Conservation (phyloP, 805 yeast species). For the Torulaspora maleeae region DNA sequence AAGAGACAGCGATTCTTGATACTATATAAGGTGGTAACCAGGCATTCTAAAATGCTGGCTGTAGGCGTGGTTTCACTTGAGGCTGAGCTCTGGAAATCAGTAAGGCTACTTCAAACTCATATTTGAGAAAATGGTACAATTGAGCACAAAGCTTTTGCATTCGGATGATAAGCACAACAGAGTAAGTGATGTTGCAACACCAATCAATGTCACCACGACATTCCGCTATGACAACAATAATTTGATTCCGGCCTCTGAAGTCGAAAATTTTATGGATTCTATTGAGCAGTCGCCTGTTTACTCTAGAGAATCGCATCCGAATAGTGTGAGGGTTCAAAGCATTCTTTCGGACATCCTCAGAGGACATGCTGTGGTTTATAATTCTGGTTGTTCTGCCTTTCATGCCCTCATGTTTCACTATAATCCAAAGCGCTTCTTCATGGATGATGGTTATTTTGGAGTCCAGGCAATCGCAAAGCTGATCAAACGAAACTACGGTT, state of each 20-base stretch:
- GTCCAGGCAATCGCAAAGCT: conserved; percentile 42
- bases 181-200: conserved; percentile 60
- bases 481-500: conserved; percentile 49
- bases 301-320: conserved; percentile 70
- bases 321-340: conserved; percentile 57
- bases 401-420: conserved; percentile 59
- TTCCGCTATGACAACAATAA: conserved; percentile 54
- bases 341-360: conserved; percentile 53
- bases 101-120: no score
- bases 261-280: conserved; percentile 24
- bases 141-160: conserved; percentile 57
- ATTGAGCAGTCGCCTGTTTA: conserved; percentile 43
- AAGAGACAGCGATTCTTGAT: no score
- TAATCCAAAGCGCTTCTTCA: conserved; percentile 64
- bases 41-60: no score
- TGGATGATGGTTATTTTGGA: conserved; percentile 81
- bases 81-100: no score
- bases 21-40: no score
- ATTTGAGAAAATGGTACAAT: no score
- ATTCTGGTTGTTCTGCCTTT: conserved; percentile 74
- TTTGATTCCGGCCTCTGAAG: conserved; percentile 42
- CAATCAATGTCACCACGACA: conserved; percentile 74
- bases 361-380: conserved; percentile 59
- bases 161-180: conserved; percentile 54
- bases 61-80: no score